Evolutionary conservation across 768 basidiomycete genomes (phyloP).

Genomic region (Collybia nuda): DNA sequence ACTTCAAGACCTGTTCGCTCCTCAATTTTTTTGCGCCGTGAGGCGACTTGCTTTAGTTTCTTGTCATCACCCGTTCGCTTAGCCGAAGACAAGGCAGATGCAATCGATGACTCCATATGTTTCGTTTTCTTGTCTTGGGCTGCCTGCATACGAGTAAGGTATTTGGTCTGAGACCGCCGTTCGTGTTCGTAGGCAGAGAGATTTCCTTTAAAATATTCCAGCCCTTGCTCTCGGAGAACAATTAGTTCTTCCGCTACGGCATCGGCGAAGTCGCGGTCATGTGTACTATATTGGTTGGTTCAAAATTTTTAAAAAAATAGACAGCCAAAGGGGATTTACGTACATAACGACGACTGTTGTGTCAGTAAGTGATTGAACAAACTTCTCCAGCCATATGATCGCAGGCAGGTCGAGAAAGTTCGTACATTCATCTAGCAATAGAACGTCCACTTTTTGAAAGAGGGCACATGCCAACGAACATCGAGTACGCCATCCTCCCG

Average conservation of each 20-base stretch:
- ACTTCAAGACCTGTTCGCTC: conserved; percentile 36
- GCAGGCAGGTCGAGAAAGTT: conserved; percentile 55
- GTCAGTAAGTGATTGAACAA: conserved; percentile 39
- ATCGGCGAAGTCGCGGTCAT: conserved; percentile 65
- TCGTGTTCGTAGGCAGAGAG: conserved; percentile 49
- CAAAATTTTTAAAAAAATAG: neutral
- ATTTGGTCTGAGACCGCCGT: conserved; percentile 42
- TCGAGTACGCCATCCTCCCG: conserved; percentile 67
- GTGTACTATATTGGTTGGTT: conserved; percentile 31
- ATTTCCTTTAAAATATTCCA: conserved; percentile 59
- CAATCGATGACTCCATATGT: conserved; percentile 55
- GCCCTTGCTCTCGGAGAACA: conserved; percentile 49
- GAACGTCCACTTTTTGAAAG: conserved; percentile 53
- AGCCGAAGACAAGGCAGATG: conserved; percentile 46
- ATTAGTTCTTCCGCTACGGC: conserved; percentile 60
- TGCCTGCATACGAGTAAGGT: conserved; percentile 44
- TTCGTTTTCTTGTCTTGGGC: conserved; percentile 33
- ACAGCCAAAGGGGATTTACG: neutral
- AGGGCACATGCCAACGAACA: conserved; percentile 59
- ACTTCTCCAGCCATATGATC: conserved; percentile 53
- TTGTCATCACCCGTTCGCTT: conserved; percentile 65
- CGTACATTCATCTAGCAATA: conserved; percentile 60
- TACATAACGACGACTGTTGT: conserved; percentile 57
- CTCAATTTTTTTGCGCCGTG: conserved; percentile 57
- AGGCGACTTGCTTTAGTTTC: conserved; percentile 48